These are phyloP conservation scores for Ailanthus altissimus DNA, from an alignment of 345 rosid genomes.

Conservation along the genomic window DNA sequence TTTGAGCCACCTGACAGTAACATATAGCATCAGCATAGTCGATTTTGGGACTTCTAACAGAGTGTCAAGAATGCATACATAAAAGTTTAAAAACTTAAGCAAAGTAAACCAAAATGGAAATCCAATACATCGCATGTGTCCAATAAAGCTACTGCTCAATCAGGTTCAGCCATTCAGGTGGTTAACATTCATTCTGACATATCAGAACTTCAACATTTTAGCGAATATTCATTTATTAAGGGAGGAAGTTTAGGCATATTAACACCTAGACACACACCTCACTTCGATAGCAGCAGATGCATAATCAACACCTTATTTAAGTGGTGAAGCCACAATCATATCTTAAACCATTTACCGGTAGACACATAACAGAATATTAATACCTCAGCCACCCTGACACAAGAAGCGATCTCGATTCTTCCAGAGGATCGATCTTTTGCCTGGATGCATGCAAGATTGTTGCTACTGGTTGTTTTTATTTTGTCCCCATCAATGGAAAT, in stretches of 20 bases:
- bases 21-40: not conserved
- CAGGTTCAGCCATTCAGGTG: not conserved
- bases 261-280: not conserved
- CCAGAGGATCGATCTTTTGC: constrained; percentile 85
- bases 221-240: constrained; percentile 4
- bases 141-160: not conserved
- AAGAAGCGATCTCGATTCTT: constrained; percentile 80
- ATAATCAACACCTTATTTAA: not conserved
- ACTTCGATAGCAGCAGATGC: not conserved
- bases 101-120: not conserved
- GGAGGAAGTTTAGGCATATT: not conserved
- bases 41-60: constrained; percentile 5
- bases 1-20: constrained; percentile 75
- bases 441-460: constrained; percentile 79
- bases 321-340: not conserved
- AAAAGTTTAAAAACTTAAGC: not conserved
- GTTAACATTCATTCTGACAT: not conserved
- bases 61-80: constrained; percentile 11
- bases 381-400: constrained; percentile 94
- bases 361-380: constrained; percentile 12
- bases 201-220: not conserved
- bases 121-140: not conserved
- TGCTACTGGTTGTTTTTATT: constrained; percentile 66
- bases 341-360: not conserved
- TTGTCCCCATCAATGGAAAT: constrained; percentile 63